Base-by-base conservation (phyloP, 2,329 filamentous ascomycete genomes). In the Colletotrichum echinochloae region DNA sequence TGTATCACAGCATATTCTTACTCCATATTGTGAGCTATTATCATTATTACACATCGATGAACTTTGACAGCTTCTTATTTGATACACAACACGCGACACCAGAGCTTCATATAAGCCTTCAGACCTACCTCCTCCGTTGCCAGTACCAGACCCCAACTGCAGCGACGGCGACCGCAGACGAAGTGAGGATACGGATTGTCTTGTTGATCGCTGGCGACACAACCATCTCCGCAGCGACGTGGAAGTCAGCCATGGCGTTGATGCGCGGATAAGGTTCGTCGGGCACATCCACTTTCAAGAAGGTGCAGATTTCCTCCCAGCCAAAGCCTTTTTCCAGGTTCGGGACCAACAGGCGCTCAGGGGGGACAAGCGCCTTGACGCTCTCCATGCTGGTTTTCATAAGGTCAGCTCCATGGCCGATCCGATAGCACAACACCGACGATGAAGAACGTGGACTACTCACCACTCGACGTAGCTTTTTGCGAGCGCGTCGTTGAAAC, bases 261-360 rank as follows among this genome's bases (percentile, higher is more conserved):
- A 70, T 66, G 28, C 74, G 74, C 44, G 76, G 78, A 65, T 80
- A 80, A 0, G 71, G 74, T 41, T 72, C 66, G 3, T 76, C 68
- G 1, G 79, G 80, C 39, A 80, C 77, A 0, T 76, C 70, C 11
- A 76, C 62, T 5, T 72, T 77, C 1, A 81, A 67, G 59, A 79
- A 79, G 1, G 76, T 75, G 48, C 80, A 81, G 2, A 81, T 77
- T 48, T 81, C 69, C 62, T 81, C 78, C 79, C 79, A 81, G 4
- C 79, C 79, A 12, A 80, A 79, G 0, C 77, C 79, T 41, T 80
- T 76, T 65, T 81, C 79, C 1, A 81, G 74, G 46, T 74, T 78
- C 46, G 76, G 72, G 5, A 74, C 71, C n/a, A 78, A 73, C 28
- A 81, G 70, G 39, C 74, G 73, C 20, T 78, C 76, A 5, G 73